phyloP scores from a whole-genome alignment of 192 early-diverging fungal species.

The Backusella mclennaniae region DNA sequence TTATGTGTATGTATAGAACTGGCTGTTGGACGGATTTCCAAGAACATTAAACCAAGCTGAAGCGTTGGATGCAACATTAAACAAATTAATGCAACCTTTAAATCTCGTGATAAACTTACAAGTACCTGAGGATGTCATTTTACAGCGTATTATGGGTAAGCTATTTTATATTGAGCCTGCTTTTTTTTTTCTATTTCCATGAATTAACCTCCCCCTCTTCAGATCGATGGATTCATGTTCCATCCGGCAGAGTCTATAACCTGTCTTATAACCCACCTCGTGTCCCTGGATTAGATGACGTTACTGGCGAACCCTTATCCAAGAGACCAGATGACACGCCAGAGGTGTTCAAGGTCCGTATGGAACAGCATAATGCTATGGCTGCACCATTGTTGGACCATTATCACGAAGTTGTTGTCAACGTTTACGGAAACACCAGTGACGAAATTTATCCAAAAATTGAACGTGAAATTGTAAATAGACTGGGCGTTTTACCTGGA shows the following conservation, averaged over 20 bases:
- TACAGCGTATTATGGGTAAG: constrained; percentile 82
- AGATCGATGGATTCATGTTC: constrained; percentile 94
- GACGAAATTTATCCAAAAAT: constrained; percentile 94
- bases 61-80: constrained; percentile 62
- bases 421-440: constrained; percentile 77
- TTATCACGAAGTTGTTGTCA: constrained; percentile 71
- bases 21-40: constrained; percentile 93
- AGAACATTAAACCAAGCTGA: constrained; percentile 82
- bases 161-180: not conserved
- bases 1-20: constrained; percentile 42
- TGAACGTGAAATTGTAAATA: constrained; percentile 43
- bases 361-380: constrained; percentile 67
- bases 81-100: constrained; percentile 57
- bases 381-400: constrained; percentile 87
- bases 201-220: constrained; percentile 5
- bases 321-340: constrained; percentile 88
- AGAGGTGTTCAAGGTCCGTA: constrained; percentile 76
- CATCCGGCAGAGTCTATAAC: constrained; percentile 93
- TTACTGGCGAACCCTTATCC: constrained; percentile 90
- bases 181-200: not conserved
- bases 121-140: constrained; percentile 88
- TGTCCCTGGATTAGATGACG: constrained; percentile 75
- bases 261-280: constrained; percentile 91
- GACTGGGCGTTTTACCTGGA: constrained; percentile 31
- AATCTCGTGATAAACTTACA: constrained; percentile 87